phyloP scores from a whole-genome alignment of 129 eudicot genomes.

The Pulicaria dysenterica region DNA sequence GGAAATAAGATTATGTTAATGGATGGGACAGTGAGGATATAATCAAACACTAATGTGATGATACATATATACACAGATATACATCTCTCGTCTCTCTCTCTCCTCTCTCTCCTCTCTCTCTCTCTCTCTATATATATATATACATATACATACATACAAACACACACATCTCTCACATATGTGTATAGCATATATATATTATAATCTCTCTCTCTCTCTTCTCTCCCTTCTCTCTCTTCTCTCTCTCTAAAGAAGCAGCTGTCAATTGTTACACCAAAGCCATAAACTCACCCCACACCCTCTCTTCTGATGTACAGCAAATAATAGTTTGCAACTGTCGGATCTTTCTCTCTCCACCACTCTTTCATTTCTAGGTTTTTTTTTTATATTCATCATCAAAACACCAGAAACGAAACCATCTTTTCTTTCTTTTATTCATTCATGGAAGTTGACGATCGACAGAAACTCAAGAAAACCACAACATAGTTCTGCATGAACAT shows the following conservation, averaged over 20 bases:
- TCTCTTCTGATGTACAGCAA: conserved; percentile 70
- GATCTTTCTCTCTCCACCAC: conserved; percentile 40
- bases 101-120: too few species aligned
- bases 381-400: conserved; percentile 29
- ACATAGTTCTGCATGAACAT: conserved; percentile 20
- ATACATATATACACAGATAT: background rate
- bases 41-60: background rate
- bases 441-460: conserved; percentile 26
- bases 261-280: conserved; percentile 64
- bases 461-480: background rate
- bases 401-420: conserved; percentile 8
- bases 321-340: conserved; percentile 91
- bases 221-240: too few species aligned
- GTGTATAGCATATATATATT: too few species aligned
- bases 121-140: background rate
- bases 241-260: conserved; percentile 49
- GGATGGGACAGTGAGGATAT: background rate
- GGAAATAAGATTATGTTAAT: background rate
- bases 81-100: background rate
- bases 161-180: background rate
- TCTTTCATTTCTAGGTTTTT: conserved; percentile 23
- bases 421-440: background rate
- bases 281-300: conserved; percentile 45
- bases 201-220: background rate
- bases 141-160: background rate